Evolutionary conservation across 2,329 filamentous ascomycete genomes (phyloP).

Genomic region (Trichophaea hybrida): DNA sequence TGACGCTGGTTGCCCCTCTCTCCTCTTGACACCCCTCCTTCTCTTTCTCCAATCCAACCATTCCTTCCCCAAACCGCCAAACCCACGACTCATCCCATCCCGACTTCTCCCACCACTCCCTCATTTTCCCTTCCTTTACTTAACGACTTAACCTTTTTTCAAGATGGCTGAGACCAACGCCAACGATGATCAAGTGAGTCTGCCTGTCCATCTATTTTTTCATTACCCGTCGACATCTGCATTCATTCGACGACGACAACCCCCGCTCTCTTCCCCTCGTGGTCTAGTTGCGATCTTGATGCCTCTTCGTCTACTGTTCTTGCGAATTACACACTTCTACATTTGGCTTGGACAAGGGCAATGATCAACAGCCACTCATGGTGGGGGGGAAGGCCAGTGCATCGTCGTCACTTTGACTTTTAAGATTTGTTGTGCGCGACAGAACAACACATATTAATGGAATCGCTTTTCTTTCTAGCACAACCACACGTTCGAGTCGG

Average conservation of each 20-base stretch:
- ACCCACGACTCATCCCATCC: neutral
- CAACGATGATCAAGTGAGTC: constrained; percentile 21
- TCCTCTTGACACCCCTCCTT: constrained; percentile 7
- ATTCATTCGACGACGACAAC: neutral
- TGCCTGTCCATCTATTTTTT: no score
- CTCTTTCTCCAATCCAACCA: constrained; percentile 8
- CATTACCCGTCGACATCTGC: no score
- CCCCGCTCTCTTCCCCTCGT: neutral
- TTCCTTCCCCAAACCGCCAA: neutral
- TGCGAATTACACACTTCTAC: neutral
- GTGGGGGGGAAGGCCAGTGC: no score
- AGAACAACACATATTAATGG: neutral
- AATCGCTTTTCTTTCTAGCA: constrained; percentile 5
- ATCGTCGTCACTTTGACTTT: no score
- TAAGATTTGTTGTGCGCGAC: neutral
- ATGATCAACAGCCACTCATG: no score
- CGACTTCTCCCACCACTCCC: constrained; percentile 4
- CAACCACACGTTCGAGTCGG: constrained; percentile 58
- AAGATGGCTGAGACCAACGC: constrained; percentile 22
- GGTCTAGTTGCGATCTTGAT: neutral
- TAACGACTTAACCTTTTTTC: constrained; percentile 13
- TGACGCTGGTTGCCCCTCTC: constrained; percentile 9
- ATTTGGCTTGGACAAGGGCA: neutral
- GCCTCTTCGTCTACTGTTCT: neutral
- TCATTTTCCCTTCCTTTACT: constrained; percentile 12